phyloP scores from a whole-genome alignment of 306 rosid species.

The Gynostemma pentaphyllum region DNA sequence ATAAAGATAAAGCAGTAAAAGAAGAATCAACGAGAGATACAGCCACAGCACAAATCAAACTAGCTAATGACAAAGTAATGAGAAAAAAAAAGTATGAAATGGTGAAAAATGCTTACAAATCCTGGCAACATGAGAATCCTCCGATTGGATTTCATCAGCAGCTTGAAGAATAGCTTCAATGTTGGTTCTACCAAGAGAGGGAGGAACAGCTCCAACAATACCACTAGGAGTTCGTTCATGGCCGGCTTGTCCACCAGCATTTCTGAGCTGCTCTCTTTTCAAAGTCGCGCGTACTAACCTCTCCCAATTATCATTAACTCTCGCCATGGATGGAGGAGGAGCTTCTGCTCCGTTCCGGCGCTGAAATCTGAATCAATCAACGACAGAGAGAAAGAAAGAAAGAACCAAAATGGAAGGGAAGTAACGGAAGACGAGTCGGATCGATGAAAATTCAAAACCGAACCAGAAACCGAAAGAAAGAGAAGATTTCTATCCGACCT shows the following conservation, averaged over 20 bases:
- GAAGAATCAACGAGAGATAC: background rate
- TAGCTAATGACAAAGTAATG: background rate
- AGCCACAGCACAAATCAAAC: background rate
- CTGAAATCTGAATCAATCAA: too few species aligned
- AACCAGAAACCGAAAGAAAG: background rate
- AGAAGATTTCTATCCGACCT: too few species aligned
- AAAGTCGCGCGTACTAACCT: conserved; percentile 73
- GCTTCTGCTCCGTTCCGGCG: too few species aligned
- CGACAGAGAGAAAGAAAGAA: background rate
- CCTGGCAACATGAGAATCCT: conserved; percentile 64
- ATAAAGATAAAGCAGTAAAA: background rate
- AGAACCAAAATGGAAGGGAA: background rate
- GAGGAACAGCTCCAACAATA: conserved; percentile 72
- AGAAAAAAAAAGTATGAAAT: background rate
- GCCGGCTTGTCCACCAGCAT: conserved; percentile 61
- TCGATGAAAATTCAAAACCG: background rate
- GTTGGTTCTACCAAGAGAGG: conserved; percentile 57
- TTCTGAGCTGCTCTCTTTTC: conserved; percentile 55
- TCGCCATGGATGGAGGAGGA: too few species aligned
- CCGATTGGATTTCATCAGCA: conserved; percentile 77
- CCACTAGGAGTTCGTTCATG: conserved; percentile 50
- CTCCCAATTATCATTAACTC: conserved; percentile 72
- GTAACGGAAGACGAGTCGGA: background rate
- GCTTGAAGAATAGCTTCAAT: conserved; percentile 77
- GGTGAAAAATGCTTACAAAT: conserved; percentile 40